Evolutionary conservation across 371 early-diverging fungal genomes (phyloP), one percentile per base, ranked within the genome.

Genomic region (Mortierella sp.): DNA sequence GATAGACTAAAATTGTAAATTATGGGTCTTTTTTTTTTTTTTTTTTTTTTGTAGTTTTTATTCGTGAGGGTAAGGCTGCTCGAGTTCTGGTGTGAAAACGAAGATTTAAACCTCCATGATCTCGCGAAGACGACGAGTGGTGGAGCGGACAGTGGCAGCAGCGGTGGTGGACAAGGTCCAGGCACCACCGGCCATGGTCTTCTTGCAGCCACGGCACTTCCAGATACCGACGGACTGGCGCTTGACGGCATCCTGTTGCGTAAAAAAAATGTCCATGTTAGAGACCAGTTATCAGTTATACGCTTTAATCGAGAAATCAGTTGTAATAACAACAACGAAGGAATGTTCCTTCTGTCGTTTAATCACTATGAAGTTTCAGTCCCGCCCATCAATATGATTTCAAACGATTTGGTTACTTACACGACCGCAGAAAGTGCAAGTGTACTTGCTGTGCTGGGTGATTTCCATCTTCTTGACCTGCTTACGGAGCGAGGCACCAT

Each of bases 401-500:
- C 33, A 28, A 24, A 43, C 13, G 36, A 38, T 40, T 28, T 11
- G 19, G n/a, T 28, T 52, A 74, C 74, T 73, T 84, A 92, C 92
- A 91, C 97, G 96, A 85, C 99, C 99, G 93, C 99, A 99, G 96
- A 98, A 97, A 74, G 97, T 92, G 92, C 99, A 99, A 76, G 96
- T 96, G 94, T 99, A 99, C 88, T 94, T 98, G 86, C 95, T 92
- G 91, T 99, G 99, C 92, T 99, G 99, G 85, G 99, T 96, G 88
- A 98, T 97, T 94, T 99, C 99, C 93, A 98, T 97, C 92, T 98
- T 97, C 96, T 99, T 99, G 81, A 99, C 95, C 92, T 96, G 96
- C 94, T 99, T 99, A 92, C 99, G 94, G 83, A 99, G 94, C 74
- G 99, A 99, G 78, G 99, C 97, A 94, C 99, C 99, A 92, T 99